These are phyloP conservation scores for Penicillium paradoxum DNA, from an alignment of 495 filamentous ascomycete genomes.

Conservation along the genomic window DNA sequence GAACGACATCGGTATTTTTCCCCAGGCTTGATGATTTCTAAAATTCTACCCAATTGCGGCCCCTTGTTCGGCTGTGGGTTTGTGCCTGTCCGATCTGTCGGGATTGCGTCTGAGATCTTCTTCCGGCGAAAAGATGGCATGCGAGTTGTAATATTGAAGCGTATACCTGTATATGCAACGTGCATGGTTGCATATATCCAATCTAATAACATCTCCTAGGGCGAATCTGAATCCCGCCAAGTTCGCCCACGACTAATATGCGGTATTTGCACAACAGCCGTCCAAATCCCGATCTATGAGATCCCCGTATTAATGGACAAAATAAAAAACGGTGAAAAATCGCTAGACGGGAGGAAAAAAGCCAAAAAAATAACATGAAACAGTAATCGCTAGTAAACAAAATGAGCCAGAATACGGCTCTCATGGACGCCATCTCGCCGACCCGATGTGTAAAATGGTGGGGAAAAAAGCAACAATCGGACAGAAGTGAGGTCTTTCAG, in stretches of 20 bases:
- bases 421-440: slow-evolving; percentile 18
- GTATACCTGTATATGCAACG: slow-evolving; percentile 4
- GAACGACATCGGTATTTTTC: too few species aligned
- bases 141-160: not conserved
- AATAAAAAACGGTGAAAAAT: slow-evolving; percentile 2
- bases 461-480: slow-evolving; percentile 2
- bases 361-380: not conserved
- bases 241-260: not conserved
- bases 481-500: slow-evolving; percentile 4
- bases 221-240: not conserved
- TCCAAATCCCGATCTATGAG: not conserved
- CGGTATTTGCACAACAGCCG: not conserved
- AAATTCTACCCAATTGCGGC: too few species aligned
- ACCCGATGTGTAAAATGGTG: slow-evolving; percentile 4
- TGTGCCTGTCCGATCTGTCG: too few species aligned
- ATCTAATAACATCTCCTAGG: slow-evolving; percentile 2
- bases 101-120: too few species aligned
- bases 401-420: slow-evolving; percentile 1
- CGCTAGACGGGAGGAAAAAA: slow-evolving; percentile 11
- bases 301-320: slow-evolving; percentile 8
- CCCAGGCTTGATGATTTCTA: too few species aligned
- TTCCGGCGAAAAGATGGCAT: not conserved
- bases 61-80: too few species aligned
- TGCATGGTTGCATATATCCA: slow-evolving; percentile 5
- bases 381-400: slow-evolving; percentile 4